A percentile compares a stretch with the other conserved stretches of the same genome.
These are phyloP conservation scores for Corynespora cassiicola DNA, from an alignment of 2,329 filamentous ascomycete species.

Conservation along the genomic window DNA sequence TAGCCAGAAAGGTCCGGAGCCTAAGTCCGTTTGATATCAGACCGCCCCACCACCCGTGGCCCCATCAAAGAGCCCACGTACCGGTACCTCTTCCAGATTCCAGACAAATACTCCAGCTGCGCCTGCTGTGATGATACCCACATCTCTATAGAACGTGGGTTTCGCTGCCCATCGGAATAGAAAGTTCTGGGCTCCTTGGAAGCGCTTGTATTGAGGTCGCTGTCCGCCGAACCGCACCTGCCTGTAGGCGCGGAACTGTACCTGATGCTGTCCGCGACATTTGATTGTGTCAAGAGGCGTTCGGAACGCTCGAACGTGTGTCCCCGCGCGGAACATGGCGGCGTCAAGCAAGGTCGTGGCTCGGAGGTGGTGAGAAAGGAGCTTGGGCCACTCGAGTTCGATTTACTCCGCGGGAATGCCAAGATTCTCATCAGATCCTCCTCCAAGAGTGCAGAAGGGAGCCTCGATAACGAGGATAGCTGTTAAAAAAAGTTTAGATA, in stretches of 20 bases:
- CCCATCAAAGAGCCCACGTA: slow-evolving; percentile 21
- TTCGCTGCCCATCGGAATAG: slow-evolving; percentile 48
- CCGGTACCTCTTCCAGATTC: slow-evolving; percentile 75
- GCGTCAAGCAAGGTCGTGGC: not conserved
- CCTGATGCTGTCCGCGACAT: slow-evolving; percentile 5
- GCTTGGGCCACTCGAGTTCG: not conserved
- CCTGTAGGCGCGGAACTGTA: slow-evolving; percentile 28
- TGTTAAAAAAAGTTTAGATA: no score
- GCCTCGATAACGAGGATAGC: no score
- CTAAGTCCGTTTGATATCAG: no score
- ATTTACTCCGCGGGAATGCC: slow-evolving; percentile 1
- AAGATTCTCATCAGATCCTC: no score
- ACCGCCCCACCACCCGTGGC: no score
- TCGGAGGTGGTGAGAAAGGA: not conserved
- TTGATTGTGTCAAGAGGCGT: not conserved
- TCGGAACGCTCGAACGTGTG: slow-evolving; percentile 1
- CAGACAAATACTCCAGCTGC: slow-evolving; percentile 66
- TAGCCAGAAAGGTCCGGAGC: no score
- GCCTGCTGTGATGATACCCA: slow-evolving; percentile 49
- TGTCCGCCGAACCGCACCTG: slow-evolving; percentile 26
- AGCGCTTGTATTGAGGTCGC: slow-evolving; percentile 38
- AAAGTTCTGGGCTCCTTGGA: slow-evolving; percentile 26
- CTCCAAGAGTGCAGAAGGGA: no score
- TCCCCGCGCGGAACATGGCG: slow-evolving; percentile 5
- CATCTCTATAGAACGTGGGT: slow-evolving; percentile 56